Percentiles rank a stretch among this genome's conserved stretches.
Conservation (phyloP, 768 basidiomycete genomes). For the Suillus placidus region DNA sequence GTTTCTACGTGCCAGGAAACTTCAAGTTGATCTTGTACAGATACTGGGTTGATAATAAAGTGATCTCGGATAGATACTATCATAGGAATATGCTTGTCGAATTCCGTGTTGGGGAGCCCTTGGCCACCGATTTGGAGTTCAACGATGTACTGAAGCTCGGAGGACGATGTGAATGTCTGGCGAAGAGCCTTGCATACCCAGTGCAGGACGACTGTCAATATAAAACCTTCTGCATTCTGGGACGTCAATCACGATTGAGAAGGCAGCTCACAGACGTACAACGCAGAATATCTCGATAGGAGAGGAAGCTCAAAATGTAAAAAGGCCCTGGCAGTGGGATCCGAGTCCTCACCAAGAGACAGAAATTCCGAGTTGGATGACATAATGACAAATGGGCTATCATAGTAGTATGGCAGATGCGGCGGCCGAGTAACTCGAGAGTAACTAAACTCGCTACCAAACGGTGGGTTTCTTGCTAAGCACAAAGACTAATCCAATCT, state of each 20-base stretch:
- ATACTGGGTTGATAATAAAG: neutral
- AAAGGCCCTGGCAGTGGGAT: no score
- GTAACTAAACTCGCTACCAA: no score
- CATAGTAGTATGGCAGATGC: no score
- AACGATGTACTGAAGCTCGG: slow-evolving; percentile 7
- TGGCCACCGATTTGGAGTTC: neutral
- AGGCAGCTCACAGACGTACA: neutral
- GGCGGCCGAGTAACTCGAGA: no score
- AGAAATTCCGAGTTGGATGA: neutral
- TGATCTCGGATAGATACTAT: no score
- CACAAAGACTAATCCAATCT: no score
- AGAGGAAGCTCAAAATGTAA: neutral
- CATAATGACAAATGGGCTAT: no score
- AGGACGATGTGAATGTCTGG: neutral
- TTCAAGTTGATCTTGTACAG: neutral
- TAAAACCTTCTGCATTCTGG: no score
- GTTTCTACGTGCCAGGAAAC: no score
- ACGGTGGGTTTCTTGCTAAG: no score
- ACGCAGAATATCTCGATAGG: slow-evolving; percentile 1
- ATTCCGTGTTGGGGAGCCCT: neutral
- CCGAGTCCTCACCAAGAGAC: slow-evolving; percentile 4
- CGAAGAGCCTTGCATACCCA: neutral
- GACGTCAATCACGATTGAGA: no score
- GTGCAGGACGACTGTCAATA: neutral
- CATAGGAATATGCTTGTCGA: neutral